phyloP scores from a whole-genome alignment of 371 early-diverging fungal species.

The Actinomortierella ambigua region DNA sequence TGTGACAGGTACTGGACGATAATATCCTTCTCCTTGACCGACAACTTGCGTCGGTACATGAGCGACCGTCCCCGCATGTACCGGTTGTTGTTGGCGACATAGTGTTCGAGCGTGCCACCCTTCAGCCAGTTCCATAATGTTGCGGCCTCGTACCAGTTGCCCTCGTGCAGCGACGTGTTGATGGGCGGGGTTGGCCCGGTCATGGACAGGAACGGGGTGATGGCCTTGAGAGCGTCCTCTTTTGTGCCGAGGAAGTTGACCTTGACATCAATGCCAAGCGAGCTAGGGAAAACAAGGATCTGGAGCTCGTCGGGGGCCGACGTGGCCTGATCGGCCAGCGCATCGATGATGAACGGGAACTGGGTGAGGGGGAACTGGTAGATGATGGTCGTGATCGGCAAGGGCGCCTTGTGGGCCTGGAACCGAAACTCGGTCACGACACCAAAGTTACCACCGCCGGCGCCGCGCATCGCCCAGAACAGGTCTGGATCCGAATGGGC shows the following conservation, averaged over 20 bases:
- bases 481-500: slow-evolving; percentile 31
- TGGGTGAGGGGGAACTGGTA: slow-evolving; percentile 9
- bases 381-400: not conserved
- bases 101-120: slow-evolving; percentile 14
- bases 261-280: slow-evolving; percentile 14
- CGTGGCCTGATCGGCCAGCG: slow-evolving; percentile 15
- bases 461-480: slow-evolving; percentile 22
- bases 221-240: slow-evolving; percentile 4
- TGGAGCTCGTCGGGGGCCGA: slow-evolving; percentile 18
- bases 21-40: slow-evolving; percentile 21
- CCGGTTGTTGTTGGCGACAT: slow-evolving; percentile 22
- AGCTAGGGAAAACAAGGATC: not conserved
- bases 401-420: not conserved
- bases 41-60: slow-evolving; percentile 24
- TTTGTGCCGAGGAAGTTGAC: slow-evolving; percentile 23
- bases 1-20: slow-evolving; percentile 29
- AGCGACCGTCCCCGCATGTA: slow-evolving; percentile 36
- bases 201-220: slow-evolving; percentile 13
- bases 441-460: slow-evolving; percentile 17
- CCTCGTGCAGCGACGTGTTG: slow-evolving; percentile 18
- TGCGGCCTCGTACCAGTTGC: slow-evolving; percentile 20
- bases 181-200: slow-evolving; percentile 8
- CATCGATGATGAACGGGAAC: slow-evolving; percentile 9
- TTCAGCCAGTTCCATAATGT: slow-evolving; percentile 13
- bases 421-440: slow-evolving; percentile 12